Percentiles rank a stretch among this genome's conserved stretches.
Conservation (phyloP, 352 stramenopile species). For the Globisporangium heterothallicum region DNA sequence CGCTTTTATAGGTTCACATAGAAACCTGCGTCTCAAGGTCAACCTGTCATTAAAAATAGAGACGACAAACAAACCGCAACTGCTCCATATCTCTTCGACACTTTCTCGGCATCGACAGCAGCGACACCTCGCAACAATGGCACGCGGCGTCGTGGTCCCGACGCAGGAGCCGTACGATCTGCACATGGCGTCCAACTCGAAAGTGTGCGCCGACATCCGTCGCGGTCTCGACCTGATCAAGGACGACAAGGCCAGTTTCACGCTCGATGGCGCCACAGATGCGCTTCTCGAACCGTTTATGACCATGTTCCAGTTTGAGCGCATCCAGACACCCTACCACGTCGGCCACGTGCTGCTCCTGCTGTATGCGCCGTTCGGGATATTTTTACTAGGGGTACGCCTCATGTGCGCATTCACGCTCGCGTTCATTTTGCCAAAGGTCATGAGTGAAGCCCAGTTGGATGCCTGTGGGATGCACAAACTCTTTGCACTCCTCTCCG, state of each 20-base stretch:
- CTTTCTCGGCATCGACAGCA: no score
- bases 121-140: no score
- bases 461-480: slow-evolving; percentile 33
- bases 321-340: slow-evolving; percentile 43
- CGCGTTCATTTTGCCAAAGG: slow-evolving; percentile 34
- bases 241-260: slow-evolving; percentile 17
- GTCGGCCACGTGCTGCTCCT: slow-evolving; percentile 40
- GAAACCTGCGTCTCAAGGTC: no score
- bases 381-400: slow-evolving; percentile 42
- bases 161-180: slow-evolving; percentile 18
- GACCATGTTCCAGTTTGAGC: slow-evolving; percentile 70
- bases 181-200: slow-evolving; percentile 23
- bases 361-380: slow-evolving; percentile 51
- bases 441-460: slow-evolving; percentile 44
- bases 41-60: no score
- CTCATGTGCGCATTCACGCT: slow-evolving; percentile 29
- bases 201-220: slow-evolving; percentile 16
- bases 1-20: no score
- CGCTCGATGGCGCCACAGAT: slow-evolving; percentile 24
- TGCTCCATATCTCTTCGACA: no score
- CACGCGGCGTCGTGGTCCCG: slow-evolving; percentile 4
- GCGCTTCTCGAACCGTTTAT: slow-evolving; percentile 32
- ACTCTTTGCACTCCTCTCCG: slow-evolving; percentile 35
- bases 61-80: neutral
- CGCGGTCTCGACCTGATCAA: slow-evolving; percentile 27